A percentile compares a stretch with the other conserved stretches of the same genome.
These are phyloP conservation scores for Besnoitia besnoiti DNA, from an alignment of 169 alveolate species.

Conservation along the genomic window DNA sequence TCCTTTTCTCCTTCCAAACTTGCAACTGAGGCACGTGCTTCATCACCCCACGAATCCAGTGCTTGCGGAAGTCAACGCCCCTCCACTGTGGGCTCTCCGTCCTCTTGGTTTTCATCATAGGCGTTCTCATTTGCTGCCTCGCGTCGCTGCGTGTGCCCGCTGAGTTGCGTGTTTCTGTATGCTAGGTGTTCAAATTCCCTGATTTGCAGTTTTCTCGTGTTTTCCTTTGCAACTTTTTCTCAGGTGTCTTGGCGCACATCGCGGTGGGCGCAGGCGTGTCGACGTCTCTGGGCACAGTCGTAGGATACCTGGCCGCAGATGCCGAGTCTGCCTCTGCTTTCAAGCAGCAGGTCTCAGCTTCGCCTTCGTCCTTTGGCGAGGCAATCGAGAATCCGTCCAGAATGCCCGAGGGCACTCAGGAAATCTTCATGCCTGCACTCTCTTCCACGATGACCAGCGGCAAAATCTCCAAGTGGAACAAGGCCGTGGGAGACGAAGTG, in stretches of 20 bases:
- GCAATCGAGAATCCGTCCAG: not conserved
- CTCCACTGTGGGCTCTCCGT: too few species aligned
- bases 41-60: too few species aligned
- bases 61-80: too few species aligned
- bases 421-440: conserved; percentile 74
- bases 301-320: not conserved
- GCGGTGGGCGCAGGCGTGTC: not conserved
- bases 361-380: not conserved
- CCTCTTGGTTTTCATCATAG: too few species aligned
- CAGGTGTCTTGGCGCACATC: conserved; percentile 13
- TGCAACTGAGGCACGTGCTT: too few species aligned
- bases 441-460: conserved; percentile 76
- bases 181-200: too few species aligned
- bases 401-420: conserved; percentile 20
- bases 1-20: too few species aligned
- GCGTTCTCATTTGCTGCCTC: too few species aligned
- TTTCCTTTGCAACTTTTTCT: not conserved
- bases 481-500: conserved; percentile 71
- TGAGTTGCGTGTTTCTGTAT: too few species aligned
- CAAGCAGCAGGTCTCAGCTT: not conserved
- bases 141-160: too few species aligned
- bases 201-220: not conserved
- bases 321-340: not conserved
- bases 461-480: conserved; percentile 81
- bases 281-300: not conserved